phyloP scores from a whole-genome alignment of 2,329 filamentous ascomycete genomes.

The Sporothrix variecibatus region DNA sequence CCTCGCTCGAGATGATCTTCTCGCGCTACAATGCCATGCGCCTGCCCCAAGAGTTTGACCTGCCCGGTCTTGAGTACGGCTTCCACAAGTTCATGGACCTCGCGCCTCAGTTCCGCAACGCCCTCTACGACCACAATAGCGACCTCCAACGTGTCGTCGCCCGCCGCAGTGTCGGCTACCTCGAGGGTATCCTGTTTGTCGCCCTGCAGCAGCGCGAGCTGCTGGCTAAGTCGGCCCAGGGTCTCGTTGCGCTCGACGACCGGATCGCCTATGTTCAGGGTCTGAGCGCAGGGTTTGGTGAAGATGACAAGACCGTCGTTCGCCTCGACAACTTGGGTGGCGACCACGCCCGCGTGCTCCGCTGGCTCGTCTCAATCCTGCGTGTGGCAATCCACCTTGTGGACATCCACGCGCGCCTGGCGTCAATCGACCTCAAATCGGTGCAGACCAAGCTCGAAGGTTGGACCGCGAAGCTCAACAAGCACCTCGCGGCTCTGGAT shows the following conservation, averaged over 20 bases:
- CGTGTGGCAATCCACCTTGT: conserved; percentile 63
- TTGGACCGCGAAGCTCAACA: conserved; percentile 44
- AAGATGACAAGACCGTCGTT: background rate
- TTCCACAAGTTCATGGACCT: conserved; percentile 80
- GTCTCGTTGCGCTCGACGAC: conserved; percentile 23
- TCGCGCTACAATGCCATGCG: conserved; percentile 53
- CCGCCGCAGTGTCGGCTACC: conserved; percentile 73
- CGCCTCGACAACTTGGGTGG: conserved; percentile 24
- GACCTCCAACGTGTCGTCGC: conserved; percentile 83
- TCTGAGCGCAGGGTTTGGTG: conserved; percentile 1
- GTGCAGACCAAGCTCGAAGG: conserved; percentile 50
- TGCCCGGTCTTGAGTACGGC: conserved; percentile 62
- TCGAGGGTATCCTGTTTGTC: conserved; percentile 82
- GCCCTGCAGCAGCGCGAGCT: conserved; percentile 60
- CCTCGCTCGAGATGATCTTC: conserved; percentile 69
- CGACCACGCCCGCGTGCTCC: conserved; percentile 38
- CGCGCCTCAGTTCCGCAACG: conserved; percentile 66
- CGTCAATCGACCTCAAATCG: conserved; percentile 50
- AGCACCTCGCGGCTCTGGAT: conserved; percentile 23
- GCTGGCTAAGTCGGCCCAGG: conserved; percentile 40
- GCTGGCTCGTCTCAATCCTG: conserved; percentile 72
- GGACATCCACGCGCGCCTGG: conserved; percentile 66
- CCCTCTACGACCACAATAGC: conserved; percentile 73
- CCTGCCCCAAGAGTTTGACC: conserved; percentile 35
- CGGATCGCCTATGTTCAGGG: conserved; percentile 26